Evolutionary conservation across 768 basidiomycete species (phyloP).

Genomic region (Chalciporus chontae): DNA sequence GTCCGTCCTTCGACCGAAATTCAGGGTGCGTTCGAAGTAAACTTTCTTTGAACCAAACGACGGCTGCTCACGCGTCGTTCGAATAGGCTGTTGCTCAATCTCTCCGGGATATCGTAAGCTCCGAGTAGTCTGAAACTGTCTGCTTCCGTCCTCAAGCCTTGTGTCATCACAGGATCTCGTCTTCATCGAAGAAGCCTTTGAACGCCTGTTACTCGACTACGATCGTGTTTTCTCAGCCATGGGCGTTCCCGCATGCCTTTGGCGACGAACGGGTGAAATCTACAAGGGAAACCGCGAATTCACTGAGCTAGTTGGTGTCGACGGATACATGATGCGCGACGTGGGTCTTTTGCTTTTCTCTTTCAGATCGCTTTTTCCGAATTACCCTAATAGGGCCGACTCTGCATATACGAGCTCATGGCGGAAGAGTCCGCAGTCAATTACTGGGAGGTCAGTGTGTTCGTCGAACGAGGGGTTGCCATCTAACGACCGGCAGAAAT

Average conservation of each 20-base stretch:
- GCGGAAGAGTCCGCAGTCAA: constrained; percentile 95
- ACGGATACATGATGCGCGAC: constrained; percentile 85
- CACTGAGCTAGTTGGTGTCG: constrained; percentile 83
- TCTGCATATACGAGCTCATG: constrained; percentile 98
- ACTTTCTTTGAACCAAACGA: background rate
- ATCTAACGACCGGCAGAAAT: constrained; percentile 59
- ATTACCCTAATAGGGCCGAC: constrained; percentile 58
- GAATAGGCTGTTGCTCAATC: constrained; percentile 76
- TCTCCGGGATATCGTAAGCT: constrained; percentile 71
- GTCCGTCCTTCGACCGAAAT: constrained; percentile 80
- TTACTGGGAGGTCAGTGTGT: constrained; percentile 84
- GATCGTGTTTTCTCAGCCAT: constrained; percentile 93
- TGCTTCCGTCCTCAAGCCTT: background rate
- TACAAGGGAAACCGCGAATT: constrained; percentile 98
- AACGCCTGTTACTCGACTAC: constrained; percentile 91
- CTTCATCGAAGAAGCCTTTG: constrained; percentile 97
- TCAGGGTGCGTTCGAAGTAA: constrained; percentile 52
- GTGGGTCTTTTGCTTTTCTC: constrained; percentile 37
- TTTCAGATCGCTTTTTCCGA: background rate
- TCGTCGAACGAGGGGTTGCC: background rate
- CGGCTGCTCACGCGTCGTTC: background rate
- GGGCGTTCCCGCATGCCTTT: constrained; percentile 95
- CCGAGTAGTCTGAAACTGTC: background rate
- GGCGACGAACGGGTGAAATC: constrained; percentile 96
- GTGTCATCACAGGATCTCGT: constrained; percentile 70